phyloP scores from a whole-genome alignment of 129 eudicot genomes.

The Oenanthe sinensis region DNA sequence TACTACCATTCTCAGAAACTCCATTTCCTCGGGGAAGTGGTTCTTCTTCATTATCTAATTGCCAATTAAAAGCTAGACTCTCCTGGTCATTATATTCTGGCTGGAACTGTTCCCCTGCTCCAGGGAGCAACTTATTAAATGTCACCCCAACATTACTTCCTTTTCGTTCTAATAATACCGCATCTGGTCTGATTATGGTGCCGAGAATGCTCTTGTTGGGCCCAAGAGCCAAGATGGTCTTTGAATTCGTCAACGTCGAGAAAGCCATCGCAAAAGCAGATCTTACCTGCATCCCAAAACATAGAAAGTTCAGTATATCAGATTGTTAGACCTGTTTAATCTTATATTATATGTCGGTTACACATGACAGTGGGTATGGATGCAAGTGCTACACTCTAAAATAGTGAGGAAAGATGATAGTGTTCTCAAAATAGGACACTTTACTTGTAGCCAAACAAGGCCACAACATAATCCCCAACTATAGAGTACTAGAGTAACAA shows the following conservation, averaged over 20 bases:
- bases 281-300: conserved; percentile 43
- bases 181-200: conserved; percentile 80
- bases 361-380: neutral
- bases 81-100: conserved; percentile 35
- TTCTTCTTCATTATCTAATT: conserved; percentile 47
- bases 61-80: conserved; percentile 72
- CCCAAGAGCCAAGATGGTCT: conserved; percentile 54
- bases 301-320: neutral
- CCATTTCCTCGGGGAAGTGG: conserved; percentile 58
- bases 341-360: neutral
- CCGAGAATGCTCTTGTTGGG: conserved; percentile 70
- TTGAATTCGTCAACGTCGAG: conserved; percentile 55
- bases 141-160: conserved; percentile 75
- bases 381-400: neutral
- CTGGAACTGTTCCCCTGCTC: conserved; percentile 52
- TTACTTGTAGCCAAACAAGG: neutral
- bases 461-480: neutral
- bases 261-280: conserved; percentile 89
- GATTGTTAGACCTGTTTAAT: neutral
- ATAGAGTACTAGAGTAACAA: neutral
- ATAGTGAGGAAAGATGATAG: neutral
- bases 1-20: conserved; percentile 18
- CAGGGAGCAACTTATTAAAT: conserved; percentile 58
- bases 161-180: conserved; percentile 71
- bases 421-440: neutral